Evolutionary conservation across 495 filamentous ascomycete species (phyloP).

Genomic region (Aspergillus haitiensis): DNA sequence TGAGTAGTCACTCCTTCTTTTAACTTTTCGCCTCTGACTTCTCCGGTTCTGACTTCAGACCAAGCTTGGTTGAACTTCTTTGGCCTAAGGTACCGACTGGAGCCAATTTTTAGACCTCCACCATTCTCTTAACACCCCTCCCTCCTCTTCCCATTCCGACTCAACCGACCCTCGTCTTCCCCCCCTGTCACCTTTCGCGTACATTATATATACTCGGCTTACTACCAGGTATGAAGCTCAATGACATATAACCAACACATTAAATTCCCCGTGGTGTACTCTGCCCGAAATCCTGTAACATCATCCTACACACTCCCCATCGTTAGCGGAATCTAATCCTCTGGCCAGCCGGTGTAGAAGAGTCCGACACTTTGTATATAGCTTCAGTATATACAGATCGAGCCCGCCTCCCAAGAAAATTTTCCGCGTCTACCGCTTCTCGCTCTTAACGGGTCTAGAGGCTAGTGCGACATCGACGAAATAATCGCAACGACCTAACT

Average conservation of each 20-base stretch:
- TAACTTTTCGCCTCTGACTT: not conserved
- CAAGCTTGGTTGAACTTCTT: not conserved
- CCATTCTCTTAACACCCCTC: constrained; percentile 23
- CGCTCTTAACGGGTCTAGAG: no score
- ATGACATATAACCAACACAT: not conserved
- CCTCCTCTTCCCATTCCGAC: constrained; percentile 21
- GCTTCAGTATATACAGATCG: no score
- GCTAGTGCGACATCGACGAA: not conserved
- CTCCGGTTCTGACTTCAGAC: constrained; percentile 2
- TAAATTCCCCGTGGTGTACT: no score
- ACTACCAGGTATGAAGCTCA: not conserved
- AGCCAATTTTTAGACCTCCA: constrained; percentile 16
- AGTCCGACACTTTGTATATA: no score
- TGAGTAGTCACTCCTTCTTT: not conserved
- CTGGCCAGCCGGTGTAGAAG: no score
- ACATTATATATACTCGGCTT: not conserved
- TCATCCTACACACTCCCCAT: no score
- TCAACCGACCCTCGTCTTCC: constrained; percentile 23
- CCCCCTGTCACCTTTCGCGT: not conserved
- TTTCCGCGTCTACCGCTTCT: no score
- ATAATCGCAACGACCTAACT: no score
- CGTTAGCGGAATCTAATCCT: no score
- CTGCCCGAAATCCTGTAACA: no score
- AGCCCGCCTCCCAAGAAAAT: no score
- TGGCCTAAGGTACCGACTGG: constrained; percentile 3